Conservation (phyloP, 176 grass and related monocot genomes). For the Hsuehochloa calcarea region DNA sequence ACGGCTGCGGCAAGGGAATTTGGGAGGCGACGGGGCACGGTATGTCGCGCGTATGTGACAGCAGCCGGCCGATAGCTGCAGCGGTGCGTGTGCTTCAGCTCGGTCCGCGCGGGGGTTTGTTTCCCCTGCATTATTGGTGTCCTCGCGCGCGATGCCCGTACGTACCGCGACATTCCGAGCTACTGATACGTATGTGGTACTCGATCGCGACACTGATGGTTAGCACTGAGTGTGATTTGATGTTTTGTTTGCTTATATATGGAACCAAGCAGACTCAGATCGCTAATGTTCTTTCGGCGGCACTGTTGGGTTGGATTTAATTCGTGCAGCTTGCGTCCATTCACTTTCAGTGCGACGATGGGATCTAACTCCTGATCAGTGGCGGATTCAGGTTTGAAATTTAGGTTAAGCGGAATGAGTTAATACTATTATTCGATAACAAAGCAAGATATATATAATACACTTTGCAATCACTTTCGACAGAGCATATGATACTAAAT, state of each 20-base stretch:
- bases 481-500: too few species aligned
- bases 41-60: neutral
- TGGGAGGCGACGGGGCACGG: neutral
- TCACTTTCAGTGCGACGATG: neutral
- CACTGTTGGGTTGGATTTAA: neutral
- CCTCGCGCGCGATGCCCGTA: neutral
- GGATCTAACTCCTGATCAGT: neutral
- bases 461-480: too few species aligned
- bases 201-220: neutral
- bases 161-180: neutral
- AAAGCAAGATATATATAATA: too few species aligned
- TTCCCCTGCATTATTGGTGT: neutral
- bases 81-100: neutral
- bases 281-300: neutral
- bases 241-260: neutral
- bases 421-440: too few species aligned
- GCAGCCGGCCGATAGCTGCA: constrained; percentile 6
- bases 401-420: too few species aligned
- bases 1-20: neutral
- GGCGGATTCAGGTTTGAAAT: too few species aligned
- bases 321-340: neutral
- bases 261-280: neutral
- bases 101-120: neutral
- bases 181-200: neutral
- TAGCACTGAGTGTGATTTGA: neutral